phyloP scores from a whole-genome alignment of 2,329 filamentous ascomycete species.

The Neopestalotiopsis sp. region DNA sequence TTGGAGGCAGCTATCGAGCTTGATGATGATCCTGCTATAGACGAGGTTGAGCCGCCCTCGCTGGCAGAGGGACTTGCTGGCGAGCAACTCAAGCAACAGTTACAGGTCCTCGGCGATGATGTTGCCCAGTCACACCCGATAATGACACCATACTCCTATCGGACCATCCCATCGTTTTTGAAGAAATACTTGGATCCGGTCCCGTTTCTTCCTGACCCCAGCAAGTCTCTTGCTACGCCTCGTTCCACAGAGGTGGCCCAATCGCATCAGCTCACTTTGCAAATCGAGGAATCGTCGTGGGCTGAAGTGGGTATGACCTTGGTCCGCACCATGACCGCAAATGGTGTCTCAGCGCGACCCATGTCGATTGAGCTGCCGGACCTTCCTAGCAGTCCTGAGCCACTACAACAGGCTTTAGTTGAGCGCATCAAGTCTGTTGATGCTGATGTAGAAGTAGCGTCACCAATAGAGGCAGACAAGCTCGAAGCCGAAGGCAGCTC shows the following conservation, averaged over 20 bases:
- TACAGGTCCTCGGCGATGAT: conserved; percentile 59
- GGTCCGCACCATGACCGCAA: conserved; percentile 39
- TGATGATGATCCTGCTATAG: conserved; percentile 68
- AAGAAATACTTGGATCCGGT: conserved; percentile 65
- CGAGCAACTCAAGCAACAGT: conserved; percentile 62
- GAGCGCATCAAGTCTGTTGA: conserved; percentile 28
- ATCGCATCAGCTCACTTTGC: conserved; percentile 33
- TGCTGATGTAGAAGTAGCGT: conserved; percentile 20
- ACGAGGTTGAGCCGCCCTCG: conserved; percentile 67
- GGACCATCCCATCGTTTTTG: conserved; percentile 55
- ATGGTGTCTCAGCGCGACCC: conserved; percentile 41
- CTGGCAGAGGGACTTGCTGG: conserved; percentile 68
- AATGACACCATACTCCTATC: conserved; percentile 62
- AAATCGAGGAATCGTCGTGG: conserved; percentile 45
- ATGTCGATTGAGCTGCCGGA: conserved; percentile 44
- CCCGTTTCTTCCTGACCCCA: conserved; percentile 64
- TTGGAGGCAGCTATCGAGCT: conserved; percentile 71
- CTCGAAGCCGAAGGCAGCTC: conserved; percentile 44
- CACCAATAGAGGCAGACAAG: conserved; percentile 19
- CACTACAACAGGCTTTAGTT: conserved; percentile 30
- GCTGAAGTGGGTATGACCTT: conserved; percentile 48
- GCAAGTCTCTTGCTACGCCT: conserved; percentile 33
- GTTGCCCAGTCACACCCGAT: conserved; percentile 65
- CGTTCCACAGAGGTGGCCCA: conserved; percentile 24
- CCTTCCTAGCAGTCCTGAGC: conserved; percentile 36